Evolutionary conservation across 768 basidiomycete genomes (phyloP).

Genomic region (Trametes elegans): DNA sequence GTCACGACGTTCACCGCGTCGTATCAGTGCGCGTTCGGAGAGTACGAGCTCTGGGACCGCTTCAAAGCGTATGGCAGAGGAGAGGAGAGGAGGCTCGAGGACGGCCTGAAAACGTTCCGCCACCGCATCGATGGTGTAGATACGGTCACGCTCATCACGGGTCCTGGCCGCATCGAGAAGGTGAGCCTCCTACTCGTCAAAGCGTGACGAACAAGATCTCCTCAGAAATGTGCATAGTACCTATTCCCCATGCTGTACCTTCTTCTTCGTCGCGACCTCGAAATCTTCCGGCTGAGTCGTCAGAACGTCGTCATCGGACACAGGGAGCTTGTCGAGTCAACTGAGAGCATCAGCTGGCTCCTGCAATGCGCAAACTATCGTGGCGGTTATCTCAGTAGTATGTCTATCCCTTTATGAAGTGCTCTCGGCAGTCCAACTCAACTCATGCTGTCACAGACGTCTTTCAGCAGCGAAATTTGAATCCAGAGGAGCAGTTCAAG

Average conservation of each 20-base stretch:
- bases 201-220: too few relatives aligned
- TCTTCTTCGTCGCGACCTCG: conserved; percentile 32
- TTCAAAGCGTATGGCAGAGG: conserved; percentile 24
- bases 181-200: conserved; percentile 19
- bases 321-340: conserved; percentile 27
- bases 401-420: too few relatives aligned
- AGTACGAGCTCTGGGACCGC: conserved; percentile 20
- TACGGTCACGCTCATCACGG: conserved; percentile 29
- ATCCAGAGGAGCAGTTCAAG: too few relatives aligned
- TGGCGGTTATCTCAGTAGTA: too few relatives aligned
- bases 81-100: conserved; percentile 27
- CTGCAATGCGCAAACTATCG: not conserved
- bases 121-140: conserved; percentile 32
- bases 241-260: conserved; percentile 36
- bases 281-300: conserved; percentile 29
- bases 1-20: not conserved
- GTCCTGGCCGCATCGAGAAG: conserved; percentile 35
- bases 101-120: conserved; percentile 27
- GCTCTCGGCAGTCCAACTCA: too few relatives aligned
- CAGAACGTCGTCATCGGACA: conserved; percentile 24
- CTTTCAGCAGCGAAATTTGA: too few relatives aligned
- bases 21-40: not conserved
- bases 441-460: too few relatives aligned
- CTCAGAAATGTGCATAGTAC: conserved; percentile 22
- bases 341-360: conserved; percentile 18